Evolutionary conservation across 345 rosid genomes (phyloP).

Genomic region (Erucastrum elatum): DNA sequence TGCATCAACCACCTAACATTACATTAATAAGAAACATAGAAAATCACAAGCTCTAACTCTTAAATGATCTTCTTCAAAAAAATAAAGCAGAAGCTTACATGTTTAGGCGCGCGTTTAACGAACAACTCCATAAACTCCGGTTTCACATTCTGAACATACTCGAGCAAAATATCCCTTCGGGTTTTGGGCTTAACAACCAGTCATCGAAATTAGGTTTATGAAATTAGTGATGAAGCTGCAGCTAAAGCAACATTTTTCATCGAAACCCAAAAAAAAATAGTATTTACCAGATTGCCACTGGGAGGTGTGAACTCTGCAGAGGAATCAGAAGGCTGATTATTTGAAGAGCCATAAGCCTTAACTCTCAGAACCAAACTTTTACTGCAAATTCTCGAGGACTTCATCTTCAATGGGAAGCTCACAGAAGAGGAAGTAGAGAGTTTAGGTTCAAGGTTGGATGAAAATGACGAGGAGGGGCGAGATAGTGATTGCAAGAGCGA

Average conservation of each 20-base stretch:
- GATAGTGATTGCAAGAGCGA: slow-evolving; percentile 42
- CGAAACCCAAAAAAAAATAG: background rate
- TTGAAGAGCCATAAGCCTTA: slow-evolving; percentile 67
- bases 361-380: slow-evolving; percentile 44
- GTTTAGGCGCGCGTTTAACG: slow-evolving; percentile 81
- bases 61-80: background rate
- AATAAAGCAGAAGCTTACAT: slow-evolving; percentile 45
- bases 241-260: background rate
- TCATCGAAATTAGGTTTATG: background rate
- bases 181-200: slow-evolving; percentile 49
- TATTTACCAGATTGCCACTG: slow-evolving; percentile 65
- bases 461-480: slow-evolving; percentile 34
- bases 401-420: slow-evolving; percentile 42
- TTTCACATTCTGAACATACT: slow-evolving; percentile 93
- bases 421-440: slow-evolving; percentile 44
- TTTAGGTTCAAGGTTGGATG: slow-evolving; percentile 36
- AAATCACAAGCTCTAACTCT: slow-evolving; percentile 4
- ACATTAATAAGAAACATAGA: slow-evolving; percentile 16
- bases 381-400: background rate
- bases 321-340: slow-evolving; percentile 42
- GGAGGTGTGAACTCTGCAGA: slow-evolving; percentile 63
- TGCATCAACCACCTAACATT: slow-evolving; percentile 82
- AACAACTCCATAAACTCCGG: slow-evolving; percentile 96
- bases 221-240: background rate
- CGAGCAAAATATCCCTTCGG: slow-evolving; percentile 81